phyloP scores from a whole-genome alignment of 441 rosid genomes.

The Manihot esculenta region DNA sequence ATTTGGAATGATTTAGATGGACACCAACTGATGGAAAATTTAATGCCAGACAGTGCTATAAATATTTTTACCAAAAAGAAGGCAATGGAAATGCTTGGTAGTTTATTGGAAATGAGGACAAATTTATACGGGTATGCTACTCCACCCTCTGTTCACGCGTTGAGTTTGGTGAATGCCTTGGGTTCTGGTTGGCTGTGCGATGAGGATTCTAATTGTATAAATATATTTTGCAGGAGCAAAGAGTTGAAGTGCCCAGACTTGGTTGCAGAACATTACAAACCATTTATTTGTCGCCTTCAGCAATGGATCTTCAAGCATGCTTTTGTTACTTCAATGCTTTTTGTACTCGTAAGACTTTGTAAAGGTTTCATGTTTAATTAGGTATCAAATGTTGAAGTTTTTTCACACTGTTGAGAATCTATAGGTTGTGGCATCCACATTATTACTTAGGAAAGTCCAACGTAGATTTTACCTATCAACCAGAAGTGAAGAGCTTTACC shows the following conservation, averaged over 20 bases:
- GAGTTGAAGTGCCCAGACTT: slow-evolving; percentile 81
- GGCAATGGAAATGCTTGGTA: slow-evolving; percentile 44
- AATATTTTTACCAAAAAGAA: slow-evolving; percentile 47
- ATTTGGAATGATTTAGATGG: slow-evolving; percentile 57
- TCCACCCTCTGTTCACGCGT: slow-evolving; percentile 11
- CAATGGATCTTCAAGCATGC: slow-evolving; percentile 60
- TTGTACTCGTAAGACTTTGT: slow-evolving; percentile 52
- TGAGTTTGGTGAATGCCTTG: slow-evolving; percentile 5
- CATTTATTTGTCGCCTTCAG: slow-evolving; percentile 51
- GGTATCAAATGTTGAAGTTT: slow-evolving; percentile 47
- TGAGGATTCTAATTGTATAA: slow-evolving; percentile 7
- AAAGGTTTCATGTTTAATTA: slow-evolving; percentile 34
- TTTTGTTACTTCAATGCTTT: slow-evolving; percentile 38
- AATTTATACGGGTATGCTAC: slow-evolving; percentile 55
- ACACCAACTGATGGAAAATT: slow-evolving; percentile 36
- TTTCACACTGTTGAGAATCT: slow-evolving; percentile 54
- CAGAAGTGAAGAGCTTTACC: slow-evolving; percentile 67
- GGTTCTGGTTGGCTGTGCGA: neutral
- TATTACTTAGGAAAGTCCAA: slow-evolving; percentile 46
- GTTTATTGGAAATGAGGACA: slow-evolving; percentile 49
- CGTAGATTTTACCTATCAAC: slow-evolving; percentile 39
- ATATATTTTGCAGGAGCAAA: slow-evolving; percentile 38
- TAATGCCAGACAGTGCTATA: slow-evolving; percentile 34
- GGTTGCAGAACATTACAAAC: slow-evolving; percentile 58
- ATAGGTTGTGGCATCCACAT: slow-evolving; percentile 56